Evolutionary conservation across 192 early-diverging fungal species (phyloP).

Genomic region (Oehlia diaphana): DNA sequence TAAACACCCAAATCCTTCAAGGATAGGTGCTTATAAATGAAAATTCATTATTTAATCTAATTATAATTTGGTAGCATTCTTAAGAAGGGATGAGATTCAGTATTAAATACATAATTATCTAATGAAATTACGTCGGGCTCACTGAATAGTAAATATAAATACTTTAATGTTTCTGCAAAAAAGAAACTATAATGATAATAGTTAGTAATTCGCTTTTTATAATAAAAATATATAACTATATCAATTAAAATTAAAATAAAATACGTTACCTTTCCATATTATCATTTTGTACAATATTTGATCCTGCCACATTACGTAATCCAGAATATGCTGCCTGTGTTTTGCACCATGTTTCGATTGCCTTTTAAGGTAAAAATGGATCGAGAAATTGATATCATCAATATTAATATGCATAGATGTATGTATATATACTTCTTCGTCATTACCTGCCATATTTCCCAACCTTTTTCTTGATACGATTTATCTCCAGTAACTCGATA

Average conservation of each 20-base stretch:
- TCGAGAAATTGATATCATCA: not conserved
- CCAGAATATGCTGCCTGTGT: slow-evolving; percentile 52
- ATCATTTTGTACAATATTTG: slow-evolving; percentile 38
- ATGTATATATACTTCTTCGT: not conserved
- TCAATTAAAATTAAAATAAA: not conserved
- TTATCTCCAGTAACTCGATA: slow-evolving; percentile 71
- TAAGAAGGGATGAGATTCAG: slow-evolving; percentile 84
- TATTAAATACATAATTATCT: slow-evolving; percentile 90
- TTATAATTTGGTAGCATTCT: not conserved
- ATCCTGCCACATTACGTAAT: slow-evolving; percentile 40
- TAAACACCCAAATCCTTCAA: too few species aligned
- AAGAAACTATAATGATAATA: slow-evolving; percentile 1
- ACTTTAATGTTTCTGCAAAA: slow-evolving; percentile 89
- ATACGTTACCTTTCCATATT: slow-evolving; percentile 53
- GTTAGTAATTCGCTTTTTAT: not conserved
- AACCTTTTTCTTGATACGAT: slow-evolving; percentile 65
- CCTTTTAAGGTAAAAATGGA: slow-evolving; percentile 19
- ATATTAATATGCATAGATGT: not conserved
- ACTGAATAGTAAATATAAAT: slow-evolving; percentile 86
- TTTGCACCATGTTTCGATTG: slow-evolving; percentile 49
- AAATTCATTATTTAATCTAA: not conserved
- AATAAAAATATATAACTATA: not conserved
- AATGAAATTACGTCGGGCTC: slow-evolving; percentile 59
- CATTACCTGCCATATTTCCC: slow-evolving; percentile 61
- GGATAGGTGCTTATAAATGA: too few species aligned